phyloP scores from a whole-genome alignment of 2,329 filamentous ascomycete genomes.

The Seiridium unicorne region DNA sequence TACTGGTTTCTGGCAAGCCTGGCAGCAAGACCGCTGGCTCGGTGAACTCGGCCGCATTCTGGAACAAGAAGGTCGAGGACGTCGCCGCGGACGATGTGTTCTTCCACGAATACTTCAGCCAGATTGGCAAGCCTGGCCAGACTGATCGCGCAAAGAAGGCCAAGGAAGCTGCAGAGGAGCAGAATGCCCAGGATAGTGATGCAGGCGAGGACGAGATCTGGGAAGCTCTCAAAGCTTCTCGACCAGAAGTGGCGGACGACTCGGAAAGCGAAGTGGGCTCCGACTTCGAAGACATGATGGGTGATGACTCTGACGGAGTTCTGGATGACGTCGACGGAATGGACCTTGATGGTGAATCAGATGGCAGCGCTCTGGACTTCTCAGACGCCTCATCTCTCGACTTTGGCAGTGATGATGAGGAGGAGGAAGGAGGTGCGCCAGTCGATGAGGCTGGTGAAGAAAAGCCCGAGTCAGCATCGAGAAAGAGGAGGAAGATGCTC shows the following conservation, averaged over 20 bases:
- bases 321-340: constrained; percentile 37
- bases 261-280: constrained; percentile 42
- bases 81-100: constrained; percentile 92
- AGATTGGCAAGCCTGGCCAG: constrained; percentile 62
- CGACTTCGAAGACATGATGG: constrained; percentile 42
- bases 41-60: constrained; percentile 87
- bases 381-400: constrained; percentile 30
- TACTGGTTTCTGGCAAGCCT: constrained; percentile 53
- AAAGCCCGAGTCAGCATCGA: constrained; percentile 36
- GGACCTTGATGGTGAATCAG: constrained; percentile 43
- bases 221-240: constrained; percentile 82
- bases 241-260: constrained; percentile 74
- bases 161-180: constrained; percentile 31
- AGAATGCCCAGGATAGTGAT: constrained; percentile 49
- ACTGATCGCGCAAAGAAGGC: constrained; percentile 52
- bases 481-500: constrained; percentile 76
- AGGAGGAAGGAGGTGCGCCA: constrained; percentile 34
- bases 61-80: constrained; percentile 84
- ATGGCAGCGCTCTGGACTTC: constrained; percentile 34
- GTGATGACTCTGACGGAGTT: constrained; percentile 45
- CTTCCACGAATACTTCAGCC: constrained; percentile 96
- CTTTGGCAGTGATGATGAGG: constrained; percentile 36
- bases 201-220: constrained; percentile 80
- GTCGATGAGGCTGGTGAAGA: constrained; percentile 39
- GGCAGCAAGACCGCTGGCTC: constrained; percentile 33